phyloP scores from a whole-genome alignment of 1,139 yeast genomes.

The Yamadazyma spencermartinsiae region DNA sequence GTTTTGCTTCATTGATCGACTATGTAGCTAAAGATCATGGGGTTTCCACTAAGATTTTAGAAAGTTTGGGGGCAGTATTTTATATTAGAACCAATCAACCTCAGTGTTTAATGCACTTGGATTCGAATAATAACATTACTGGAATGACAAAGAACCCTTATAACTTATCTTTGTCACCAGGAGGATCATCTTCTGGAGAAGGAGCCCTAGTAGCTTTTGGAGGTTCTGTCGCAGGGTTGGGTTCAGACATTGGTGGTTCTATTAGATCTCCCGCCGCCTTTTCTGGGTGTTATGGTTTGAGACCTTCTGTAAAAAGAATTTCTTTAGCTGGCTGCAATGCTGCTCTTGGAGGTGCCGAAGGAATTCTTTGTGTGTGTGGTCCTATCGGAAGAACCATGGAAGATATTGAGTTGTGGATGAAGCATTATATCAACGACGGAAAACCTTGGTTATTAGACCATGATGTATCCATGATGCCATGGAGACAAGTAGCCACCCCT shows the following conservation, averaged over 20 bases:
- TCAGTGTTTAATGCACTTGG: conserved; percentile 49
- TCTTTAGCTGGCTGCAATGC: conserved; percentile 50
- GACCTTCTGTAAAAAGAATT: conserved; percentile 66
- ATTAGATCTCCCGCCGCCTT: conserved; percentile 76
- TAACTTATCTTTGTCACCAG: conserved; percentile 41
- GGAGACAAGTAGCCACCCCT: conserved; percentile 56
- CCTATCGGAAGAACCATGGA: conserved; percentile 62
- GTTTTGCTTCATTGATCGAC: conserved; percentile 57
- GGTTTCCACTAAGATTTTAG: conserved; percentile 50
- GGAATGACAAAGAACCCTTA: conserved; percentile 42
- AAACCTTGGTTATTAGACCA: conserved; percentile 70
- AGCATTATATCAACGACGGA: conserved; percentile 55
- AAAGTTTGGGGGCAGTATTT: conserved; percentile 66
- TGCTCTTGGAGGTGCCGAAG: conserved; percentile 55
- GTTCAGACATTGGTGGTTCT: conserved; percentile 80
- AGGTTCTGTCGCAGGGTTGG: conserved; percentile 67
- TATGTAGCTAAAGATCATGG: conserved; percentile 51
- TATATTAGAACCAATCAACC: conserved; percentile 48
- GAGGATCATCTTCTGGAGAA: conserved; percentile 79
- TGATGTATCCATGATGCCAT: conserved; percentile 53
- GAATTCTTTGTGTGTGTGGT: conserved; percentile 58
- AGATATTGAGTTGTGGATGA: conserved; percentile 64
- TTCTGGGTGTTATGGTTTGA: conserved; percentile 63
- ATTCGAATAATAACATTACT: conserved; percentile 40
- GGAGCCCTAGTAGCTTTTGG: conserved; percentile 67